Conservation (phyloP, 331 rosid genomes). For the Malus hybrid region DNA sequence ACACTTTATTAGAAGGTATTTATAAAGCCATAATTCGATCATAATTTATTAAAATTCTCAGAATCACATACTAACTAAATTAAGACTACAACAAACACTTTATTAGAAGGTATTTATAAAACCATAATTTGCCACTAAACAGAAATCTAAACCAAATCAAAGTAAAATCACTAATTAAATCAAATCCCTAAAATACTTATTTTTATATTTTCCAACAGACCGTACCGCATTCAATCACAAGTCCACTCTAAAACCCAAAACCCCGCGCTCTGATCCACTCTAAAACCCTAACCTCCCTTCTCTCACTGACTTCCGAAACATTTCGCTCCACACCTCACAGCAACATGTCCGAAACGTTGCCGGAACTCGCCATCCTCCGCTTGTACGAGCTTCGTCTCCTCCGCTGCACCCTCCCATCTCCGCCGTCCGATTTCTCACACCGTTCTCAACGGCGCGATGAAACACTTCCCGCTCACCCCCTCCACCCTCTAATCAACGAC, state of each 20-base stretch:
- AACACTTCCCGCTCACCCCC: background rate
- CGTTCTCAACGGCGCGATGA: slow-evolving; percentile 16
- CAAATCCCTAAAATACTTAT: too few species aligned
- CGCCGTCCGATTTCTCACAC: slow-evolving; percentile 11
- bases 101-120: too few species aligned
- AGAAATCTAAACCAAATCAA: too few species aligned
- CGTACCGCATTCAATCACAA: background rate
- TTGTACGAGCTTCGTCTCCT: slow-evolving; percentile 74
- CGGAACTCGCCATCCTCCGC: slow-evolving; percentile 24
- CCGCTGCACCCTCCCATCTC: slow-evolving; percentile 43
- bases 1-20: too few species aligned
- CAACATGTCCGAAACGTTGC: background rate
- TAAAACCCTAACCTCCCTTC: background rate
- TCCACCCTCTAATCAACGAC: slow-evolving; percentile 25
- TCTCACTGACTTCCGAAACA: background rate
- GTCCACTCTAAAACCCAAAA: background rate
- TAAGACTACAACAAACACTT: too few species aligned
- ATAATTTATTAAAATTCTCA: too few species aligned
- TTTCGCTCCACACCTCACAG: background rate
- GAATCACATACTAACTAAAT: too few species aligned
- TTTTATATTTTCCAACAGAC: background rate
- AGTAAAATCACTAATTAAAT: too few species aligned
- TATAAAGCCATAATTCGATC: too few species aligned
- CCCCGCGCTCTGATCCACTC: background rate
- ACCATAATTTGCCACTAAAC: too few species aligned